A percentile compares a stretch with the other conserved stretches of the same genome.
phyloP scores from a whole-genome alignment of 2,329 filamentous ascomycete genomes.

The Talaromyces islandicus region DNA sequence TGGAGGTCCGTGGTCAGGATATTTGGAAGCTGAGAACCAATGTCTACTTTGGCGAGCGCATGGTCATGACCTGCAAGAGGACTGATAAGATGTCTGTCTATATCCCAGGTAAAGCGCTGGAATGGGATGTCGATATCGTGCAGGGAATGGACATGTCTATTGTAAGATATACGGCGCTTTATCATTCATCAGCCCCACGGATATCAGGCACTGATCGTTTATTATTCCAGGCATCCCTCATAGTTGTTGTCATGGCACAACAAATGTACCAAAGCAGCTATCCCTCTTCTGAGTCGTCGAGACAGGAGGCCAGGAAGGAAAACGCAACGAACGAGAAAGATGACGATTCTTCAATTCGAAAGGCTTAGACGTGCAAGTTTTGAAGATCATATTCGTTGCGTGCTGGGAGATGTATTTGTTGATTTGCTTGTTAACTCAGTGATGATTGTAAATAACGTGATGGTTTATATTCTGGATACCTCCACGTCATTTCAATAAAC shows the following conservation, averaged over 20 bases:
- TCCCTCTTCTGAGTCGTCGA: not conserved
- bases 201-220: not conserved
- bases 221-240: not conserved
- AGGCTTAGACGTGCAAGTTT: not conserved
- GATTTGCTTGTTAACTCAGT: not conserved
- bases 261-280: not conserved
- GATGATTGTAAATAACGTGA: too few relatives aligned
- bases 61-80: slow-evolving; percentile 15
- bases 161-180: slow-evolving; percentile 5
- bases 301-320: not conserved
- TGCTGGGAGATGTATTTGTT: not conserved
- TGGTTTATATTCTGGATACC: too few relatives aligned
- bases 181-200: not conserved
- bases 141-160: slow-evolving; percentile 18
- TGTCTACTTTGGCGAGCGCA: slow-evolving; percentile 12
- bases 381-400: not conserved
- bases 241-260: not conserved
- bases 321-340: not conserved
- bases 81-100: slow-evolving; percentile 14
- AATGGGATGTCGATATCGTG: slow-evolving; percentile 16
- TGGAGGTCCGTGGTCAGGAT: slow-evolving; percentile 15
- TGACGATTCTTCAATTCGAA: not conserved
- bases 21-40: slow-evolving; percentile 15
- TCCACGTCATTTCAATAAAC: too few relatives aligned
- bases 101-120: slow-evolving; percentile 11